A percentile compares a stretch with the other conserved stretches of the same genome.
Conservation (phyloP, 2,329 filamentous ascomycete species). For the Hypocreales sp. region DNA sequence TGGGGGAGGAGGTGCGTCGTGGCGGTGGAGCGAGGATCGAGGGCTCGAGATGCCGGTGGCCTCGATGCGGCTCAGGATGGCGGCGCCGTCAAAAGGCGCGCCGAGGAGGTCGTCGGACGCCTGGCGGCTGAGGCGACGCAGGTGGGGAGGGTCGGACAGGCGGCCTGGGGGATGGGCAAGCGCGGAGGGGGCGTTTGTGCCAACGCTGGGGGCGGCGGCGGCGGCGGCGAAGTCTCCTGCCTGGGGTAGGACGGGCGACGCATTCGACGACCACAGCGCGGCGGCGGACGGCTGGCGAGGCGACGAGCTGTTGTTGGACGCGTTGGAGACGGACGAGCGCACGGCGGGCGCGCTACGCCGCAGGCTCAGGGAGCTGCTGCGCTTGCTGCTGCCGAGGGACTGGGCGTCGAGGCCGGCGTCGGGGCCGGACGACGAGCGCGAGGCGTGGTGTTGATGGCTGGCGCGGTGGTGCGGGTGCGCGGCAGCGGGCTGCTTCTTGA, state of each 20-base stretch:
- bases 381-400: conserved; percentile 45
- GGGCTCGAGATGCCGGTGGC: conserved; percentile 26
- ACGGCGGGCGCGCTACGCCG: conserved; percentile 39
- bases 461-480: conserved; percentile 17
- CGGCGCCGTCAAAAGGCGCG: conserved; percentile 48
- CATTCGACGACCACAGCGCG: conserved; percentile 24
- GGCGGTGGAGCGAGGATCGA: conserved; percentile 14
- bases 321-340: conserved; percentile 30
- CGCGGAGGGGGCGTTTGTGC: conserved; percentile 4
- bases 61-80: conserved; percentile 45
- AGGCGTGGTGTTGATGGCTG: conserved; percentile 14
- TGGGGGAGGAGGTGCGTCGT: conserved; percentile 17
- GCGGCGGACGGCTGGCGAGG: conserved; percentile 27
- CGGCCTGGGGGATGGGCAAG: conserved; percentile 7
- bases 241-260: conserved; percentile 28
- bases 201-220: conserved; percentile 11
- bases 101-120: conserved; percentile 45
- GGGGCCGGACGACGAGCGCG: conserved; percentile 30
- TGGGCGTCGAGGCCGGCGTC: conserved; percentile 39
- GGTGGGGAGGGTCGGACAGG: conserved; percentile 6
- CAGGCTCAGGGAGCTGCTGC: conserved; percentile 49
- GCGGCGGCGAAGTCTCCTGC: conserved; percentile 18
- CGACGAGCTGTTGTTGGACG: conserved; percentile 31
- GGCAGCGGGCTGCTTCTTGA: conserved; percentile 42
- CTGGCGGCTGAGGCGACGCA: conserved; percentile 8